These are phyloP conservation scores for Barbarea vulgaris DNA, from an alignment of 345 rosid genomes.

Conservation along the genomic window DNA sequence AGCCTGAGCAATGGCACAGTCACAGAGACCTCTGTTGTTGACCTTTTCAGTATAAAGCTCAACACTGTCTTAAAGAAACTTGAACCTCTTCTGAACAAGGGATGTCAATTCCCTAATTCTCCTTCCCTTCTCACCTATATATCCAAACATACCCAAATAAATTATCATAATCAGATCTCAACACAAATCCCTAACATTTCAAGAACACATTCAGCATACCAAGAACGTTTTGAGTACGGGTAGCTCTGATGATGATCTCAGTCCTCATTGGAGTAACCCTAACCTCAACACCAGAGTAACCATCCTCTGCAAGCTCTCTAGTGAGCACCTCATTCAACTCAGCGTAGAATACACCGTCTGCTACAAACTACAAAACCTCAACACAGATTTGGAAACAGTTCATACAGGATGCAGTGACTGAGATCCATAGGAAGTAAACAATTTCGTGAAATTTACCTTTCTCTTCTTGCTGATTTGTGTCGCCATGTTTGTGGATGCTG, in stretches of 20 bases:
- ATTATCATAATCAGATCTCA: background rate
- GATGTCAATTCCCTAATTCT: constrained; percentile 85
- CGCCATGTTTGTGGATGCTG: constrained; percentile 44
- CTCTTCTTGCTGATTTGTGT: constrained; percentile 83
- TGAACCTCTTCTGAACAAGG: constrained; percentile 71
- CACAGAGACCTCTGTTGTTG: constrained; percentile 78
- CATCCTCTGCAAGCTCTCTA: constrained; percentile 86
- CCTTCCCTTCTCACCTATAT: constrained; percentile 76
- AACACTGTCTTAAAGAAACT: constrained; percentile 71
- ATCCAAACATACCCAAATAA: background rate
- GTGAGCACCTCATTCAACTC: constrained; percentile 77
- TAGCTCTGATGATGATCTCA: constrained; percentile 87
- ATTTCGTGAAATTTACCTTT: constrained; percentile 40
- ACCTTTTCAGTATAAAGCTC: constrained; percentile 87
- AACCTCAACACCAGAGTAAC: constrained; percentile 92
- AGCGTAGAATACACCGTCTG: constrained; percentile 80
- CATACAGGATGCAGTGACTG: background rate
- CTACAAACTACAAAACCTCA: constrained; percentile 56
- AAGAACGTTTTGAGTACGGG: constrained; percentile 84
- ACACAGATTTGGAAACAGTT: background rate
- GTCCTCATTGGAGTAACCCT: constrained; percentile 90
- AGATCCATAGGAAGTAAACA: background rate
- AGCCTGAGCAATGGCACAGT: constrained; percentile 92
- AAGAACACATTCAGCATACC: constrained; percentile 44
- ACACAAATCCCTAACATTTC: background rate